Evolutionary conservation across 495 filamentous ascomycete species (phyloP).

Genomic region (Penicillium mononematosum): DNA sequence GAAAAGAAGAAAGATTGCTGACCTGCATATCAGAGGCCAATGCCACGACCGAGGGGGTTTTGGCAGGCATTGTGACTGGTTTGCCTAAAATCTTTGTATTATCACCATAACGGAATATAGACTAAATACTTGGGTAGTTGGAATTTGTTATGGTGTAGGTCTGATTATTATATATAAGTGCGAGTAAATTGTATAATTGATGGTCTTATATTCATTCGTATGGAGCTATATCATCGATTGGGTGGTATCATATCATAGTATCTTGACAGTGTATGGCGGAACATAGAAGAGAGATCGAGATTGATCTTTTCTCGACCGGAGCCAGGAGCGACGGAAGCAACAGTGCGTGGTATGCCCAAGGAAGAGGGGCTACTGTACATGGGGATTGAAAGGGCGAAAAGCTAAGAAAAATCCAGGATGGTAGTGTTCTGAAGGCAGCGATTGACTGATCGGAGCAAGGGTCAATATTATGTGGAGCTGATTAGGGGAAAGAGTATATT

Average conservation of each 20-base stretch:
- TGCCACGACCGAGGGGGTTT: not conserved
- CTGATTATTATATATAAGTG: not conserved
- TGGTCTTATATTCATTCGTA: not conserved
- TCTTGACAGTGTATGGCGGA: constrained; percentile 8
- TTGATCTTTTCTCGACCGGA: not conserved
- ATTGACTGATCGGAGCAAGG: not conserved
- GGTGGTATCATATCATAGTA: constrained; percentile 21
- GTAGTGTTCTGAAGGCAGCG: not conserved
- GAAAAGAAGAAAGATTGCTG: not conserved
- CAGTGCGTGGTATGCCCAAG: not conserved
- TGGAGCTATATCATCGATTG: constrained; percentile 3
- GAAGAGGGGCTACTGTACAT: constrained; percentile 5
- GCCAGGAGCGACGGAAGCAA: not conserved
- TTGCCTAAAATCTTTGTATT: not conserved
- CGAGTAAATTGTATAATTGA: not conserved
- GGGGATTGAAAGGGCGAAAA: not conserved
- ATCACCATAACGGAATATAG: not conserved
- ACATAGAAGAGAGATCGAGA: not conserved
- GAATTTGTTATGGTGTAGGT: not conserved
- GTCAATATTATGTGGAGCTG: not conserved
- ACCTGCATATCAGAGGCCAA: constrained; percentile 1
- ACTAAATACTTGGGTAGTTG: not conserved
- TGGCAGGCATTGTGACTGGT: not conserved
- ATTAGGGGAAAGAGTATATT: not conserved
- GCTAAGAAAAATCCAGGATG: not conserved